These are phyloP conservation scores for Begonia peltatifolia DNA, from an alignment of 306 rosid genomes.

Conservation along the genomic window DNA sequence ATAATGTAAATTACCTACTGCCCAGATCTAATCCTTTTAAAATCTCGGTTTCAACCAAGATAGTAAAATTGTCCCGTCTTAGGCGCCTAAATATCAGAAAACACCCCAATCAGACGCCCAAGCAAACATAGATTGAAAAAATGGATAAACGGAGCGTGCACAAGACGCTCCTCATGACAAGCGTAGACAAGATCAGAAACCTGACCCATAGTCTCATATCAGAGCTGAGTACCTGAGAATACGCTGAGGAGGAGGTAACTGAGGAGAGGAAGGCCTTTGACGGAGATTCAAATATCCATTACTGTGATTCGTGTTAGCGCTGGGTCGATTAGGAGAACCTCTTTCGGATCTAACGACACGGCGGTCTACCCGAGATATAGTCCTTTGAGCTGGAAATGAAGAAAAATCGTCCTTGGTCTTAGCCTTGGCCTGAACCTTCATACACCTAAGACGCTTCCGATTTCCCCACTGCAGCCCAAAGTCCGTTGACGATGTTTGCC, in stretches of 20 bases:
- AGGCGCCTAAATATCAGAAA: no score
- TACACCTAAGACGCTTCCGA: constrained; percentile 79
- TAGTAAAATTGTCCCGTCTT: no score
- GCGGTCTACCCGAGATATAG: constrained; percentile 73
- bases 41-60: no score
- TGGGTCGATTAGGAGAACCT: constrained; percentile 33
- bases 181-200: no score
- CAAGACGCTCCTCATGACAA: no score
- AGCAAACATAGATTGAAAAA: no score
- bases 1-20: no score
- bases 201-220: no score
- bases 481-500: constrained; percentile 49
- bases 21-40: no score
- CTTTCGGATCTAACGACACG: constrained; percentile 60
- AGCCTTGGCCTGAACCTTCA: constrained; percentile 81
- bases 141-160: no score
- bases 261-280: constrained; percentile 64
- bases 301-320: constrained; percentile 10
- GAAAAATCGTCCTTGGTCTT: constrained; percentile 15
- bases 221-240: constrained; percentile 15
- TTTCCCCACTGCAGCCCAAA: constrained; percentile 83
- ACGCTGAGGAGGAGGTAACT: constrained; percentile 52
- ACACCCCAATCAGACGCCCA: no score
- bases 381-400: constrained; percentile 42
- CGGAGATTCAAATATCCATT: constrained; percentile 71